A percentile compares a stretch with the other conserved stretches of the same genome.
phyloP scores from a whole-genome alignment of 2,329 filamentous ascomycete species.

The Emmonsiellopsis sp. region DNA sequence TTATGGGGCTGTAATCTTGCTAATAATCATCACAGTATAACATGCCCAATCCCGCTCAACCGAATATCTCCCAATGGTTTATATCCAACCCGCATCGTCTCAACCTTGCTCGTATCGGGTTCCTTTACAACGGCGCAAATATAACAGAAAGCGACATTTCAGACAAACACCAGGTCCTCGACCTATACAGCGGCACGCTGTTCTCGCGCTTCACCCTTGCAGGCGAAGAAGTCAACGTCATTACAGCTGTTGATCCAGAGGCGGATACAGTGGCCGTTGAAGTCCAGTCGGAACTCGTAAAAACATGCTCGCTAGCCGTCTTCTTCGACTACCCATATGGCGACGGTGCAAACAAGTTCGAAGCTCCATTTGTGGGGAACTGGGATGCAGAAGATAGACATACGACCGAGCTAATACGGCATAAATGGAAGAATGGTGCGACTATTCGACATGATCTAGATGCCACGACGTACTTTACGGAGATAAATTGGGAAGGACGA shows the following conservation, averaged over 20 bases:
- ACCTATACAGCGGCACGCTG: conserved; percentile 42
- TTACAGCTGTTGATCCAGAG: conserved; percentile 38
- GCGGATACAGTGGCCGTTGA: conserved; percentile 40
- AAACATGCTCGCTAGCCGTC: conserved; percentile 31
- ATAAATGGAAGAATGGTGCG: conserved; percentile 20
- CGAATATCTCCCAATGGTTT: conserved; percentile 44
- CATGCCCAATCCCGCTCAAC: conserved; percentile 32
- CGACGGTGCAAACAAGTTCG: conserved; percentile 42
- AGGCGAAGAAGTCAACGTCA: conserved; percentile 31
- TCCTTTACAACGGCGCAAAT: conserved; percentile 34
- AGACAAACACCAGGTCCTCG: conserved; percentile 36
- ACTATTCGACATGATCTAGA: conserved; percentile 38
- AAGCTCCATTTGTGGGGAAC: conserved; percentile 46
- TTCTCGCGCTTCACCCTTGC: conserved; percentile 38
- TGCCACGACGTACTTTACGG: conserved; percentile 35
- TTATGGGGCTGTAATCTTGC: no score
- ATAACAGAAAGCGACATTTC: conserved; percentile 35
- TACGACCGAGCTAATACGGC: conserved; percentile 27
- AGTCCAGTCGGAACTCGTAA: conserved; percentile 36
- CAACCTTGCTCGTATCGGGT: conserved; percentile 42
- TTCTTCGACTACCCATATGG: conserved; percentile 48
- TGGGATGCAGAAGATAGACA: conserved; percentile 42
- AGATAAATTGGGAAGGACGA: conserved; percentile 30
- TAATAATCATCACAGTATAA: conserved; percentile 19
- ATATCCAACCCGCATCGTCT: conserved; percentile 46